These are phyloP conservation scores for Yamadazyma friedrichii DNA, from an alignment of 1,139 yeast genomes.

Conservation along the genomic window DNA sequence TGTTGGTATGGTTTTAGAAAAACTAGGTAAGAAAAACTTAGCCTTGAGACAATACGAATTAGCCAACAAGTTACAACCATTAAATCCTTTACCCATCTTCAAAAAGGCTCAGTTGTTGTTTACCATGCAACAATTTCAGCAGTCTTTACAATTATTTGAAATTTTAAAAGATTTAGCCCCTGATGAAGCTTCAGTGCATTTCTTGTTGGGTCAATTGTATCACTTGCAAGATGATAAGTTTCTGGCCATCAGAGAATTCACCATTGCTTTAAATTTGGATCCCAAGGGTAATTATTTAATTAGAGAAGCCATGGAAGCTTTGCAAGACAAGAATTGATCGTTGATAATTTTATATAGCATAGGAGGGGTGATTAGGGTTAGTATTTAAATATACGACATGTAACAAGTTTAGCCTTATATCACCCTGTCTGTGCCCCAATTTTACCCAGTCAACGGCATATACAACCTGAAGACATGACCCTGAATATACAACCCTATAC, in stretches of 20 bases:
- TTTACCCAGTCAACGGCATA: no score
- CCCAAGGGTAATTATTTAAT: slow-evolving; percentile 91
- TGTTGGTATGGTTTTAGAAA: slow-evolving; percentile 91
- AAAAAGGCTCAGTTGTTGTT: slow-evolving; percentile 84
- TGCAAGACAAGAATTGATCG: slow-evolving; percentile 26
- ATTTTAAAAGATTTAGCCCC: slow-evolving; percentile 76
- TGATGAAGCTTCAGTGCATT: slow-evolving; percentile 92
- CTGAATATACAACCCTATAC: no score
- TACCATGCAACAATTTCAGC: slow-evolving; percentile 65
- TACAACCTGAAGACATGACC: no score
- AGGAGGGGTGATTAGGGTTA: no score
- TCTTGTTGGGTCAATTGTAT: slow-evolving; percentile 82
- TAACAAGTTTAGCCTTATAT: no score
- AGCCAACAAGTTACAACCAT: slow-evolving; percentile 84
- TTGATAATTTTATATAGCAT: no score
- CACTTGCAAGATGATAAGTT: slow-evolving; percentile 71
- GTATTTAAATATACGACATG: no score
- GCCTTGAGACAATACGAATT: slow-evolving; percentile 82
- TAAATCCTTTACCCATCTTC: slow-evolving; percentile 82
- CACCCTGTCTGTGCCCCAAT: no score
- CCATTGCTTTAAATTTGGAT: slow-evolving; percentile 86
- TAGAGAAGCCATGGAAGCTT: slow-evolving; percentile 73
- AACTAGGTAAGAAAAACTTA: slow-evolving; percentile 61
- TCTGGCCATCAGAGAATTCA: slow-evolving; percentile 81
- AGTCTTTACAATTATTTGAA: slow-evolving; percentile 75